Conservation (phyloP, 2,329 filamentous ascomycete species). For the Aspergillus jensenii region DNA sequence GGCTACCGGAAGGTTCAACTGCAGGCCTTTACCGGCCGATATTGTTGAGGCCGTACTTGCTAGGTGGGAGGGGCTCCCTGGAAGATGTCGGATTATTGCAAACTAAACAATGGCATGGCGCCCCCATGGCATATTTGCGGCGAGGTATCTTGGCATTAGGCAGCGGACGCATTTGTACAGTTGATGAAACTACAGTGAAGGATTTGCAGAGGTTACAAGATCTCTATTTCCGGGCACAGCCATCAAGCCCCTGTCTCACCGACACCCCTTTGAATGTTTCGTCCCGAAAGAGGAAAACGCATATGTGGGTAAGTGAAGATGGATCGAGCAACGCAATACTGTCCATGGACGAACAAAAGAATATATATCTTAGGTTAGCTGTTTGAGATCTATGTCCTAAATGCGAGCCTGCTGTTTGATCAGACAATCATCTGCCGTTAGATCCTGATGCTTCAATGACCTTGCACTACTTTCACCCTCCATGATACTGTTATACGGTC, state of each 20-base stretch:
- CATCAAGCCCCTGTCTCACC: neutral
- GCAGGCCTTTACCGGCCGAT: conserved; percentile 8
- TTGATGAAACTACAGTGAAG: conserved; percentile 4
- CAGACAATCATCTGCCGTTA: too few relatives aligned
- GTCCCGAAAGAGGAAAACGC: conserved; percentile 1
- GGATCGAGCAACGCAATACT: too few relatives aligned
- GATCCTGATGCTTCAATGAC: too few relatives aligned
- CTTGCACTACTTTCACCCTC: neutral
- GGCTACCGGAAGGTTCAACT: conserved; percentile 4
- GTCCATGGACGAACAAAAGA: neutral
- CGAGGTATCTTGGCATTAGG: conserved; percentile 7
- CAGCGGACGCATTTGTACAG: conserved; percentile 7
- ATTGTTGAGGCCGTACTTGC: conserved; percentile 11
- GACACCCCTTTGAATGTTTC: conserved; percentile 2
- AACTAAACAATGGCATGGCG: conserved; percentile 13
- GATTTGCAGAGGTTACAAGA: conserved; percentile 6
- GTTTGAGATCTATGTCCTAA: too few relatives aligned
- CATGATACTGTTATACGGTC: neutral
- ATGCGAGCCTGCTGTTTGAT: too few relatives aligned
- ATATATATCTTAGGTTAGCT: too few relatives aligned
- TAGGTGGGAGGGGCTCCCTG: neutral
- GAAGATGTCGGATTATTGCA: conserved; percentile 1
- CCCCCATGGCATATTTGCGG: conserved; percentile 12
- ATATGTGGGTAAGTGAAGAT: neutral
- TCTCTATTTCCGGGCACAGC: conserved; percentile 4